Conservation (phyloP, 2,329 filamentous ascomycete species). For the Aspergillus niger region DNA sequence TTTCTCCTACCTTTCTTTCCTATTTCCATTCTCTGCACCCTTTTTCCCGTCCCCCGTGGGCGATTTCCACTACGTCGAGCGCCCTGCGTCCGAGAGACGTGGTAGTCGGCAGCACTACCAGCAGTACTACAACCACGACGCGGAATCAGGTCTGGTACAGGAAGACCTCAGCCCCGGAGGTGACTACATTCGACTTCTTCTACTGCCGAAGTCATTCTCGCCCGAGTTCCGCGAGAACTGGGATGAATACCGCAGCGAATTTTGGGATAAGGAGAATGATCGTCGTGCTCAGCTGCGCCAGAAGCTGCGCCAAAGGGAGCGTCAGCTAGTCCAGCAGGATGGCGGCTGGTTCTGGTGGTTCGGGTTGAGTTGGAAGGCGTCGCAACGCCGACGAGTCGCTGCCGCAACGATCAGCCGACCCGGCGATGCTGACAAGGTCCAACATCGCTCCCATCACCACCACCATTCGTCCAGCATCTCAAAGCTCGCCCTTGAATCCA, state of each 20-base stretch:
- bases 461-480: conserved; percentile 30
- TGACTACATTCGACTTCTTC: conserved; percentile 84
- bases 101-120: conserved; percentile 38
- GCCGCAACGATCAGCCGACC: conserved; percentile 31
- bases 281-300: conserved; percentile 71
- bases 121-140: conserved; percentile 59
- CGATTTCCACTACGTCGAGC: conserved; percentile 79
- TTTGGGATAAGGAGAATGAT: conserved; percentile 97
- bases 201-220: conserved; percentile 92
- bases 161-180: conserved; percentile 89
- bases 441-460: conserved; percentile 30
- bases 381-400: conserved; percentile 33
- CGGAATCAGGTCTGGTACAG: conserved; percentile 66
- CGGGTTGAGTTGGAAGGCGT: conserved; percentile 54
- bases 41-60: conserved; percentile 65
- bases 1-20: conserved; percentile 70
- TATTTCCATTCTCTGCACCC: conserved; percentile 70
- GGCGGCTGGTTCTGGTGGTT: conserved; percentile 86
- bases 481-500: conserved; percentile 33
- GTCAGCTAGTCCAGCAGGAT: conserved; percentile 66
- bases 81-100: conserved; percentile 46
- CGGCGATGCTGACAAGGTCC: conserved; percentile 33
- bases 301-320: conserved; percentile 69
- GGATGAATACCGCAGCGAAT: conserved; percentile 91
- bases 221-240: conserved; percentile 94